Evolutionary conservation across 352 stramenopile species (phyloP).

Genomic region (Phytophthora litchii): DNA sequence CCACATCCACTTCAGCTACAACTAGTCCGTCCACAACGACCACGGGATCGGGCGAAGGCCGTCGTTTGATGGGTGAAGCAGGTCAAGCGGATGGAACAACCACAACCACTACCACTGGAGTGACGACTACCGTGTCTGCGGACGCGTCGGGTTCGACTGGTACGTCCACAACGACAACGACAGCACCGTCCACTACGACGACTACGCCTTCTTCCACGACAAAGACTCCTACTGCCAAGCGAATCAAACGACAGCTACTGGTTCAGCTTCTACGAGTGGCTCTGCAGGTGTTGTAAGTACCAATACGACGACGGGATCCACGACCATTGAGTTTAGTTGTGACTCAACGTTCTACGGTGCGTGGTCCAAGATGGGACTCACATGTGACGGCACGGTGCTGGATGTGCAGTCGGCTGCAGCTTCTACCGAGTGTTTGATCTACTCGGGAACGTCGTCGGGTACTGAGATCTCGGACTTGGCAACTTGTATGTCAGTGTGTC

Average conservation of each 20-base stretch:
- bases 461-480: slow-evolving; percentile 57
- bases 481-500: slow-evolving; percentile 81
- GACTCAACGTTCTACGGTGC: slow-evolving; percentile 82
- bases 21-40: slow-evolving; percentile 27
- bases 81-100: slow-evolving; percentile 25
- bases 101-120: slow-evolving; percentile 4
- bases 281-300: slow-evolving; percentile 10
- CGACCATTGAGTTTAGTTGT: slow-evolving; percentile 66
- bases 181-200: slow-evolving; percentile 12
- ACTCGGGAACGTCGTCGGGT: slow-evolving; percentile 63
- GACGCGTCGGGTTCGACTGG: slow-evolving; percentile 9
- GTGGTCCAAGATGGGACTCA: slow-evolving; percentile 71
- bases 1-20: slow-evolving; percentile 28
- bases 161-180: not conserved
- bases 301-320: slow-evolving; percentile 14
- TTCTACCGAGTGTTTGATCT: slow-evolving; percentile 77
- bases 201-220: slow-evolving; percentile 16
- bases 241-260: slow-evolving; percentile 1
- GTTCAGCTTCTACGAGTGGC: slow-evolving; percentile 17
- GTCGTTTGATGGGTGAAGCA: slow-evolving; percentile 23
- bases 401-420: slow-evolving; percentile 53
- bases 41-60: slow-evolving; percentile 17
- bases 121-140: slow-evolving; percentile 16
- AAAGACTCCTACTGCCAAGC: not conserved
- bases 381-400: slow-evolving; percentile 54